Evolutionary conservation across 352 stramenopile species (phyloP).

Genomic region (Phytopythium delawarense): DNA sequence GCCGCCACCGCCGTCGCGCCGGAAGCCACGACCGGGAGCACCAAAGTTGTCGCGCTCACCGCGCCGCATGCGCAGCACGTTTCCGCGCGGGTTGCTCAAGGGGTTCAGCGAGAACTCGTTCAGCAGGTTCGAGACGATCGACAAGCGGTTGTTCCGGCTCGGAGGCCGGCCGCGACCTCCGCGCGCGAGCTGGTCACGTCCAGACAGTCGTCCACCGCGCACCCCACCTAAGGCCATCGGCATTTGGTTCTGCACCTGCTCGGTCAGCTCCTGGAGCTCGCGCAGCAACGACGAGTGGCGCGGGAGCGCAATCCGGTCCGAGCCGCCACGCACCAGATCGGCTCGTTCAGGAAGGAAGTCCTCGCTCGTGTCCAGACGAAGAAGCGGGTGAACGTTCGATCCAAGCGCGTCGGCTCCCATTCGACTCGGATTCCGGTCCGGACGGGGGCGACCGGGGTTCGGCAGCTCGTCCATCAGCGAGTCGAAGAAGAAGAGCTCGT

Average conservation of each 20-base stretch:
- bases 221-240: constrained; percentile 13
- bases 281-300: constrained; percentile 69
- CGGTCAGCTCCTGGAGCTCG: constrained; percentile 68
- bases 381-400: constrained; percentile 28
- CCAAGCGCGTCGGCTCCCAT: constrained; percentile 1
- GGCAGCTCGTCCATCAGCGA: constrained; percentile 31
- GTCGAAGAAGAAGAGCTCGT: constrained; percentile 56
- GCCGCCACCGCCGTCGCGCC: constrained; percentile 22
- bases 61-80: constrained; percentile 31
- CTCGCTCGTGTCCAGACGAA: constrained; percentile 23
- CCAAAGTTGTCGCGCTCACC: constrained; percentile 51
- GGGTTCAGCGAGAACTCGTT: constrained; percentile 79
- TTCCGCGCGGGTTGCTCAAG: constrained; percentile 18
- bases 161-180: constrained; percentile 46
- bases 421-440: constrained; percentile 26
- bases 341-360: background rate
- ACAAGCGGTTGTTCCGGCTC: constrained; percentile 58
- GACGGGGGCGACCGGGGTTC: constrained; percentile 18
- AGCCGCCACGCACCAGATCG: constrained; percentile 18
- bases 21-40: constrained; percentile 29
- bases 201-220: constrained; percentile 9
- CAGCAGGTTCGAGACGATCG: constrained; percentile 68
- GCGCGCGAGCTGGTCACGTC: constrained; percentile 44
- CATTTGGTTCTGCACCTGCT: constrained; percentile 73
- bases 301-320: constrained; percentile 45